Base-by-base conservation (phyloP, 768 basidiomycete species). In the Lactifluus hygrophoroides region DNA sequence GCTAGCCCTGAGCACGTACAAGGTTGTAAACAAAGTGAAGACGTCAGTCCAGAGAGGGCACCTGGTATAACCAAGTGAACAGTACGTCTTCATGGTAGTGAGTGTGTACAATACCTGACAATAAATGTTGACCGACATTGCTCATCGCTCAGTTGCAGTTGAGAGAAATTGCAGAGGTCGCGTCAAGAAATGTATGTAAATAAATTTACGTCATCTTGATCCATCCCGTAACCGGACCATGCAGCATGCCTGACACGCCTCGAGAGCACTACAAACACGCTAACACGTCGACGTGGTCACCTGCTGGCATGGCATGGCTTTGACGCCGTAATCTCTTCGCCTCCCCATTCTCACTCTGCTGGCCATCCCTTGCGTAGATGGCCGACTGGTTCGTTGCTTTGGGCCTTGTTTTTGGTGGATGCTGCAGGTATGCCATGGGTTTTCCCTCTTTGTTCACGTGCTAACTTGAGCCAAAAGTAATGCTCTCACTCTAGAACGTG, bases 381-480 rank as follows among this genome's bases (percentile, higher is more conserved):
- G 16, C 35, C 17, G 69, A 79, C 56, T 93, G 87, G 89, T 55
- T 78, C 8, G 71, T 82, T 10, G 84, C 90, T 0, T 69, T 94
- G 25, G 73, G 82, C 1, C 74, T 94, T 21, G 80, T 94, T 10
- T 94, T 96, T 67, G 92, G 91, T 2, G 94, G 94, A 1, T 96
- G 94, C 71, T 96, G 94, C 76, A 84, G 85, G 79, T 80, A 67
- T 38, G 68, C 71, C 5, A 57, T 5, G 57, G 63, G 44, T 14
- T 49, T 53, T 27, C 50, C n/a, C 37, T 40, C 13, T 17, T 10
- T 53, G 23, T 4, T 10, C 16, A 34, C n/a, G 44, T 58, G 35
- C 44, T 49, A 9, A 60, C 54, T 40, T 43, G 5, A 34, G 25
- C n/a, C 38, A 35, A 11, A 34, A 90, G 88, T 66, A 92, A 91